phyloP scores from a whole-genome alignment of 192 early-diverging fungal species.

The Linderina pennispora region DNA sequence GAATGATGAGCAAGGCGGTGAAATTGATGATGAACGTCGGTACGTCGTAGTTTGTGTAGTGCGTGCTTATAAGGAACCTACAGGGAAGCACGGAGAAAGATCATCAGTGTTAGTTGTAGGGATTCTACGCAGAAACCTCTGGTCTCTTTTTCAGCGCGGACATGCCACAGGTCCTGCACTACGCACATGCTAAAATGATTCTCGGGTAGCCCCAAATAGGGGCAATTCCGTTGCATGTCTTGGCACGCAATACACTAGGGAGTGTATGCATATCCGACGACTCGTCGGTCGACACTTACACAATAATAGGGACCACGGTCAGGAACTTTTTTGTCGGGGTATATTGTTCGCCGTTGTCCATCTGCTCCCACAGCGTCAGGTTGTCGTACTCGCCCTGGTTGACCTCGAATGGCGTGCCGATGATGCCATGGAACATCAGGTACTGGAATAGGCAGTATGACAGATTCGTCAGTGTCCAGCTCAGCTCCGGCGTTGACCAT shows the following conservation, averaged over 20 bases:
- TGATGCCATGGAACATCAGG: constrained; percentile 97
- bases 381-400: constrained; percentile 91
- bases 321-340: constrained; percentile 98
- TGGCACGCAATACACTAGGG: too few species aligned
- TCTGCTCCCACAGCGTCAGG: constrained; percentile 98
- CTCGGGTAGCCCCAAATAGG: too few species aligned
- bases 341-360: constrained; percentile 95
- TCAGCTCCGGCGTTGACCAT: constrained; percentile 81
- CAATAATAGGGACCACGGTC: constrained; percentile 84
- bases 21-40: constrained; percentile 90
- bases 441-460: constrained; percentile 89
- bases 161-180: too few species aligned
- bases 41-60: constrained; percentile 93
- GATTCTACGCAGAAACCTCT: too few species aligned
- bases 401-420: constrained; percentile 91
- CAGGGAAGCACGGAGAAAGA: constrained; percentile 33
- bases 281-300: too few species aligned
- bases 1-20: constrained; percentile 68
- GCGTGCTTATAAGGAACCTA: constrained; percentile 85
- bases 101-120: too few species aligned
- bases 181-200: too few species aligned
- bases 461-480: constrained; percentile 96
- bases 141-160: too few species aligned
- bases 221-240: too few species aligned
- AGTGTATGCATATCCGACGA: too few species aligned